Base-by-base conservation (phyloP, 768 basidiomycete species). In the Lactarius pseudohatsudake region DNA sequence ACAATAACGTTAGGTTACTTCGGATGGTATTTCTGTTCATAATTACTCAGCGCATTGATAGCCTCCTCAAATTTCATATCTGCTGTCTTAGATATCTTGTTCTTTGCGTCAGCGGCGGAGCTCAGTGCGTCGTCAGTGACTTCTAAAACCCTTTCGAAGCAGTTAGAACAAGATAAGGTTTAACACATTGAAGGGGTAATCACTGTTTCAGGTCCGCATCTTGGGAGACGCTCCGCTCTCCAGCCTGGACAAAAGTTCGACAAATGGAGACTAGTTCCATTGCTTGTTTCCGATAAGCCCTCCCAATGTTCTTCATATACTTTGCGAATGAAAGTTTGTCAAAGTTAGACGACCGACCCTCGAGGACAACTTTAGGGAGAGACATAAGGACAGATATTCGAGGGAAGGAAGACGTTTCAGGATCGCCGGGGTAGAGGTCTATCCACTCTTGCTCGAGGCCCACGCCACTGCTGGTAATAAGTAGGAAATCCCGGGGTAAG, bases 61-160 rank as follows among this genome's bases (percentile, higher is more conserved):
- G 65, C 65, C 10, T 5, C 0, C 50, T 28, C 5, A 8, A 66
- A 54, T 9, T 30, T 50, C 15, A n/a, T 8, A 22, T 62, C 57
- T n/a, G 22, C 40, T 9, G 6, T 47, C 4, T 26, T 2, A 16
- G 61, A 62, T 9, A 26, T 20, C 61, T 61, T 61, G 20, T n/a
- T 58, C 22, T 20, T 15, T 9, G 28, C 16, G 1, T 62, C 61
- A 10, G 61, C 28, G 9, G 61, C 65, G 8, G 15, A 54, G 15
- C 32, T 40, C 5, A 62, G 28, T 15, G 65, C 65, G 6, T 57
- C 38, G 26, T 62, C 65, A n/a, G 54, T 57, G n/a, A 34, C 16
- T 41, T 32, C 11, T 8, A 66, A 43, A 1, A 34, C 45, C 5
- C 61, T 62, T 50, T 22, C 1, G 28, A 22, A 50, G 32, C 13